Conservation (phyloP, 139 green algal genomes). For the Picochlorum costavermella region DNA sequence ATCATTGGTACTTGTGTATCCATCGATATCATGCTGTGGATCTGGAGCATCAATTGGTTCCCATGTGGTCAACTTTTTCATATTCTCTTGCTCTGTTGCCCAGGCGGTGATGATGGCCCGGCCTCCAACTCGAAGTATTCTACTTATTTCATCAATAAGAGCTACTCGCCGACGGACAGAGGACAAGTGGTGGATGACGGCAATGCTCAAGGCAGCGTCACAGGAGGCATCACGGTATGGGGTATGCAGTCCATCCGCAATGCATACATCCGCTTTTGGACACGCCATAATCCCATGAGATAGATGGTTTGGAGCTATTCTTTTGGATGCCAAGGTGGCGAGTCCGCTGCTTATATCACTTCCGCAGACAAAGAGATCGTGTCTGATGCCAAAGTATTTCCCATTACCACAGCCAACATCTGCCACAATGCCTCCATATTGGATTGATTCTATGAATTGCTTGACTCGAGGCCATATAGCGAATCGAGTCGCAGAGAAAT, state of each 20-base stretch:
- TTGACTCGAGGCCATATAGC: constrained; percentile 84
- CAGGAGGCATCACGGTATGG: constrained; percentile 57
- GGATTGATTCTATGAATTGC: constrained; percentile 71
- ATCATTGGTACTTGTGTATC: constrained; percentile 36
- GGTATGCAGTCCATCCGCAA: constrained; percentile 72
- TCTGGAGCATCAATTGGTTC: constrained; percentile 24
- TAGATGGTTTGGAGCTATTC: constrained; percentile 15
- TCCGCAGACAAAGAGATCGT: constrained; percentile 62
- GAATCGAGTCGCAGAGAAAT: constrained; percentile 91
- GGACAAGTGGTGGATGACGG: constrained; percentile 92
- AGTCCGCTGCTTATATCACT: constrained; percentile 63
- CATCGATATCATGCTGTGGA: background rate
- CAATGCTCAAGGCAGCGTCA: constrained; percentile 91
- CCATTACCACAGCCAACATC: constrained; percentile 97
- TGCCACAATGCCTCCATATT: constrained; percentile 52
- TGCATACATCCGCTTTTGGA: constrained; percentile 61
- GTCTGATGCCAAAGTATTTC: constrained; percentile 86
- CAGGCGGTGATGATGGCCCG: constrained; percentile 79
- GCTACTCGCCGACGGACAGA: constrained; percentile 44
- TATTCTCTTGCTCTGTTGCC: constrained; percentile 86
- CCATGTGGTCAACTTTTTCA: constrained; percentile 85
- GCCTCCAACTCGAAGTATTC: constrained; percentile 59
- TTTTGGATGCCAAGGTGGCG: constrained; percentile 33
- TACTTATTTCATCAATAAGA: constrained; percentile 67
- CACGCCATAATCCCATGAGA: background rate